Percentiles rank a stretch among this genome's conserved stretches.
Evolutionary conservation across 495 filamentous ascomycete species (phyloP).

Genomic region (Talaromyces ruber): DNA sequence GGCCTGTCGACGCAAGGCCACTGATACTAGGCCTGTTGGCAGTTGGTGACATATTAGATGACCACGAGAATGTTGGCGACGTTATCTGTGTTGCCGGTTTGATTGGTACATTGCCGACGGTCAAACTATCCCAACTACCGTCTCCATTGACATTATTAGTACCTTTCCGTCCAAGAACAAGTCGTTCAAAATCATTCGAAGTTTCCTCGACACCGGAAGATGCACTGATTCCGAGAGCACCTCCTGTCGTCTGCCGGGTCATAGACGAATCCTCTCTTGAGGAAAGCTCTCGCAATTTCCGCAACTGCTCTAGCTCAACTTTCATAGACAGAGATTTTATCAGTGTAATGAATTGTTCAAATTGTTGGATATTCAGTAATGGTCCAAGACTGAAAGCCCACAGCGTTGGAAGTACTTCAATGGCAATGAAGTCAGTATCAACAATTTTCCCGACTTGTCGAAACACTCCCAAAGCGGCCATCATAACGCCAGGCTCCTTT

Average conservation of each 20-base stretch:
- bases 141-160: slow-evolving; percentile 21
- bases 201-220: slow-evolving; percentile 26
- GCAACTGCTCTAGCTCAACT: slow-evolving; percentile 80
- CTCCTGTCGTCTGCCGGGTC: slow-evolving; percentile 23
- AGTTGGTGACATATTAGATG: slow-evolving; percentile 18
- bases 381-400: slow-evolving; percentile 93
- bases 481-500: slow-evolving; percentile 95
- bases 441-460: slow-evolving; percentile 70
- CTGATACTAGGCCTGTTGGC: slow-evolving; percentile 13
- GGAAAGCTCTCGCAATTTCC: slow-evolving; percentile 77
- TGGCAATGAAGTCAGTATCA: slow-evolving; percentile 87
- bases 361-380: slow-evolving; percentile 76
- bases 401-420: slow-evolving; percentile 80
- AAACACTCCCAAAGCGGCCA: slow-evolving; percentile 81
- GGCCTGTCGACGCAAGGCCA: slow-evolving; percentile 9
- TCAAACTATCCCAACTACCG: slow-evolving; percentile 27
- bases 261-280: slow-evolving; percentile 35
- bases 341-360: slow-evolving; percentile 76
- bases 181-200: slow-evolving; percentile 71
- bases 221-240: slow-evolving; percentile 17
- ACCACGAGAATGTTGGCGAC: slow-evolving; percentile 41
- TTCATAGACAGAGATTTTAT: slow-evolving; percentile 71
- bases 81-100: slow-evolving; percentile 15
- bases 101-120: slow-evolving; percentile 21
- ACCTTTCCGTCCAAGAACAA: slow-evolving; percentile 62